Percentiles rank a stretch among this genome's conserved stretches.
Evolutionary conservation across 306 rosid genomes (phyloP).

Genomic region (Morella rubra): DNA sequence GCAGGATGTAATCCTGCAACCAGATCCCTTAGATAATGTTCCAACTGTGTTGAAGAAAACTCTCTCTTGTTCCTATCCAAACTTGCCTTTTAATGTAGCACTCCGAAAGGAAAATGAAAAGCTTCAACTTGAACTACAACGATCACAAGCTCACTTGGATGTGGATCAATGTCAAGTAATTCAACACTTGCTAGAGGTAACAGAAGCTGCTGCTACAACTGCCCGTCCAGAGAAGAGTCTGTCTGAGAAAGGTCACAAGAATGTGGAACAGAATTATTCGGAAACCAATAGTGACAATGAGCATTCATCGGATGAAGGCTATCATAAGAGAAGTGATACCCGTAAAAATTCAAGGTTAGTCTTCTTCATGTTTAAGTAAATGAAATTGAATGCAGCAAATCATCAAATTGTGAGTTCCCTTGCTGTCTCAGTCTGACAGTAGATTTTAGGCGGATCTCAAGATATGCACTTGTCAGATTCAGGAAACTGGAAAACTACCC

Average conservation of each 20-base stretch:
- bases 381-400: conserved; percentile 3
- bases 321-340: conserved; percentile 42
- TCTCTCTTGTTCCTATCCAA: conserved; percentile 91
- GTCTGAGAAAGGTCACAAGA: conserved; percentile 55
- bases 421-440: not conserved
- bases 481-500: conserved; percentile 9
- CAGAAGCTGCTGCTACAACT: conserved; percentile 63
- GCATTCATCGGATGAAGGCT: conserved; percentile 57
- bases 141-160: conserved; percentile 81
- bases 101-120: conserved; percentile 87
- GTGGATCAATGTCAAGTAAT: conserved; percentile 89
- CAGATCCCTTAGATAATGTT: conserved; percentile 70
- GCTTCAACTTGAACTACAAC: conserved; percentile 83
- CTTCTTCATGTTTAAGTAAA: conserved; percentile 17
- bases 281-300: conserved; percentile 49
- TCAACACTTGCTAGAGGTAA: conserved; percentile 85
- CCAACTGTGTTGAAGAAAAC: conserved; percentile 81
- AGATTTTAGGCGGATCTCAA: conserved; percentile 9
- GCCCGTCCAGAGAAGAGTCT: conserved; percentile 57
- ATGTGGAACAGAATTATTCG: conserved; percentile 48
- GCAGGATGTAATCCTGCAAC: conserved; percentile 84
- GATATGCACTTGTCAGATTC: conserved; percentile 17
- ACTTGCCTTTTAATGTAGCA: conserved; percentile 76
- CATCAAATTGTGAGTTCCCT: not conserved
- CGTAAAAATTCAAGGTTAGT: conserved; percentile 54